phyloP scores from a whole-genome alignment of 2,329 filamentous ascomycete species.

The Penicillium sp. region DNA sequence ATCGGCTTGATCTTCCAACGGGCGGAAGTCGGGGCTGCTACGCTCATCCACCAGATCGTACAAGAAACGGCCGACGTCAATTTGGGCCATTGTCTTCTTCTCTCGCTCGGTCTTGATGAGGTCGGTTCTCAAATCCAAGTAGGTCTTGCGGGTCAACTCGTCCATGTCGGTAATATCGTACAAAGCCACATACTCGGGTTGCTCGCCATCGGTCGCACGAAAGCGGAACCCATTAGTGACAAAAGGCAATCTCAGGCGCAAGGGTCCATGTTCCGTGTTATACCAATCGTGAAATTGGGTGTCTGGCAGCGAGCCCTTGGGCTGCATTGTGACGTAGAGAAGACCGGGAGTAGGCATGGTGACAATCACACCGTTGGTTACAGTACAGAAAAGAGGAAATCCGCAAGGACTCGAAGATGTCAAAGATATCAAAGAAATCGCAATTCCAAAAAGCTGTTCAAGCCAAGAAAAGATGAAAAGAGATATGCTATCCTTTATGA shows the following conservation, averaged over 20 bases:
- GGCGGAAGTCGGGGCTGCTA: slow-evolving; percentile 57
- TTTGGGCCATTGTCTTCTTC: slow-evolving; percentile 61
- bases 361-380: neutral
- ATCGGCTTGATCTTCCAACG: slow-evolving; percentile 60
- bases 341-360: slow-evolving; percentile 59
- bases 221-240: slow-evolving; percentile 79
- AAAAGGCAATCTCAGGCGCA: slow-evolving; percentile 71
- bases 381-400: neutral
- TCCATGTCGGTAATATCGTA: slow-evolving; percentile 79
- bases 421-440: neutral
- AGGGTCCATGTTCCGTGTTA: slow-evolving; percentile 87
- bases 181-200: slow-evolving; percentile 71
- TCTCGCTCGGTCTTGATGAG: slow-evolving; percentile 58
- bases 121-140: slow-evolving; percentile 54
- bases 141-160: slow-evolving; percentile 64
- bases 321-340: slow-evolving; percentile 85
- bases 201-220: slow-evolving; percentile 60
- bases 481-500: neutral
- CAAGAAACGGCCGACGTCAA: slow-evolving; percentile 68
- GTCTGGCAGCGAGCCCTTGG: slow-evolving; percentile 62
- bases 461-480: neutral
- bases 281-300: slow-evolving; percentile 88
- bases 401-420: no score
- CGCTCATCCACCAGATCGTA: slow-evolving; percentile 64
- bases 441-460: neutral